A percentile compares a stretch with the other conserved stretches of the same genome.
phyloP scores from a whole-genome alignment of 2,329 filamentous ascomycete species.

The Penicillium sp. region DNA sequence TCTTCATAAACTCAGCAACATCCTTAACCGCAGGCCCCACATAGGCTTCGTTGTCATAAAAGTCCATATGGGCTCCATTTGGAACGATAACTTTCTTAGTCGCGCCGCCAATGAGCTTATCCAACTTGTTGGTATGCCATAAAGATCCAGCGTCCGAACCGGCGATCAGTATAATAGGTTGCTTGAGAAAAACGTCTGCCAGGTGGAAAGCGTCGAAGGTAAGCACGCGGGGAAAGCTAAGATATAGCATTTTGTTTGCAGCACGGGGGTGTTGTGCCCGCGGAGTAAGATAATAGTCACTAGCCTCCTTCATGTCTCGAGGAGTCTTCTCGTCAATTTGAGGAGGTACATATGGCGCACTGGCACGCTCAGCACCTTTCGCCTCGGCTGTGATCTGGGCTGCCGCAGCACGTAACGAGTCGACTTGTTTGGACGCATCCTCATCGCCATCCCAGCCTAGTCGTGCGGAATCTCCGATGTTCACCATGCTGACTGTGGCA shows the following conservation, averaged over 20 bases:
- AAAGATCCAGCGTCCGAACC: conserved; percentile 15
- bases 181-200: conserved; percentile 20
- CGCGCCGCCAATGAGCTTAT: conserved; percentile 20
- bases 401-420: conserved; percentile 6
- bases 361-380: conserved; percentile 18
- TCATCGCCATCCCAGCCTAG: conserved; percentile 13
- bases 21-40: background rate
- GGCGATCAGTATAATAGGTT: conserved; percentile 28
- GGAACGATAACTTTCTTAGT: conserved; percentile 35
- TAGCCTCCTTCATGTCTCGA: background rate
- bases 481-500: conserved; percentile 33
- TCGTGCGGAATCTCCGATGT: conserved; percentile 33
- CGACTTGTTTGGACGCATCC: conserved; percentile 4
- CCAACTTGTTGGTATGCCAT: conserved; percentile 14
- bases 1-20: background rate
- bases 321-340: background rate
- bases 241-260: conserved; percentile 16
- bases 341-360: conserved; percentile 4
- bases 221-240: conserved; percentile 24
- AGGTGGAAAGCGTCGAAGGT: conserved; percentile 25
- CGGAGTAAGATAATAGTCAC: conserved; percentile 23
- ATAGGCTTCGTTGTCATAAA: conserved; percentile 2
- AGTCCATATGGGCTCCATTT: conserved; percentile 30
- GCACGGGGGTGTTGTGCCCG: conserved; percentile 23
- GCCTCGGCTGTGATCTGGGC: conserved; percentile 11